Evolutionary conservation across 1,139 yeast species (phyloP).

Genomic region (Petasospora rhodanensis): DNA sequence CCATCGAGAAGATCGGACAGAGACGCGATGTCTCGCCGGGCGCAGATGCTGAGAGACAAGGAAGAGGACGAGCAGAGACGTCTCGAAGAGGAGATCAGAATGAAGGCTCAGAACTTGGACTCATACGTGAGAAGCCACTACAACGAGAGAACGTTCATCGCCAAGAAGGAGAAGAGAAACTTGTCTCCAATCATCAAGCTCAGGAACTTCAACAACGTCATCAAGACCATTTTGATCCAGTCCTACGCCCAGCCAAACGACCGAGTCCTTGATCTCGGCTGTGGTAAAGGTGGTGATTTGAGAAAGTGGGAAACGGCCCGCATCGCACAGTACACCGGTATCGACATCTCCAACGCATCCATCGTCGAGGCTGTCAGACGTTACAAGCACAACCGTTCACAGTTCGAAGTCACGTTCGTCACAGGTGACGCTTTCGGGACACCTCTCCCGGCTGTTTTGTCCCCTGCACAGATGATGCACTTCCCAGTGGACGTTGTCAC

Average conservation of each 20-base stretch:
- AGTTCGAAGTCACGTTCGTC: slow-evolving; percentile 72
- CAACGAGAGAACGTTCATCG: slow-evolving; percentile 73
- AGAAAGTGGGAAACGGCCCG: slow-evolving; percentile 79
- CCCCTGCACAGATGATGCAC: no score
- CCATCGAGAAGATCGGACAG: slow-evolving; percentile 14
- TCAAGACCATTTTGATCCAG: slow-evolving; percentile 81
- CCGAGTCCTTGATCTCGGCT: slow-evolving; percentile 78
- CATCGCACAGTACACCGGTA: slow-evolving; percentile 76
- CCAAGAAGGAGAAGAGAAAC: slow-evolving; percentile 60
- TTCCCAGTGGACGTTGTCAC: slow-evolving; percentile 88
- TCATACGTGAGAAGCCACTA: slow-evolving; percentile 77
- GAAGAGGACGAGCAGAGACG: slow-evolving; percentile 20
- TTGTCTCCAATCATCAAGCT: slow-evolving; percentile 82
- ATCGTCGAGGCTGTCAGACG: slow-evolving; percentile 80
- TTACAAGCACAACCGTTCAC: slow-evolving; percentile 46
- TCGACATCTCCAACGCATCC: slow-evolving; percentile 88
- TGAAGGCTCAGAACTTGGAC: slow-evolving; percentile 28
- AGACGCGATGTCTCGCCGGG: slow-evolving; percentile 3
- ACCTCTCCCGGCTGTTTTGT: slow-evolving; percentile 50
- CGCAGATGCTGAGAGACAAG: slow-evolving; percentile 6
- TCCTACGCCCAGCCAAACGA: slow-evolving; percentile 52
- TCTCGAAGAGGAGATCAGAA: slow-evolving; percentile 18
- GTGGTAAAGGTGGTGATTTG: slow-evolving; percentile 98
- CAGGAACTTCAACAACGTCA: slow-evolving; percentile 86
- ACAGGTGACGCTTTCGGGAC: slow-evolving; percentile 89